These are phyloP conservation scores for Penicillium sp. DNA, from an alignment of 2,329 filamentous ascomycete species.

Conservation along the genomic window DNA sequence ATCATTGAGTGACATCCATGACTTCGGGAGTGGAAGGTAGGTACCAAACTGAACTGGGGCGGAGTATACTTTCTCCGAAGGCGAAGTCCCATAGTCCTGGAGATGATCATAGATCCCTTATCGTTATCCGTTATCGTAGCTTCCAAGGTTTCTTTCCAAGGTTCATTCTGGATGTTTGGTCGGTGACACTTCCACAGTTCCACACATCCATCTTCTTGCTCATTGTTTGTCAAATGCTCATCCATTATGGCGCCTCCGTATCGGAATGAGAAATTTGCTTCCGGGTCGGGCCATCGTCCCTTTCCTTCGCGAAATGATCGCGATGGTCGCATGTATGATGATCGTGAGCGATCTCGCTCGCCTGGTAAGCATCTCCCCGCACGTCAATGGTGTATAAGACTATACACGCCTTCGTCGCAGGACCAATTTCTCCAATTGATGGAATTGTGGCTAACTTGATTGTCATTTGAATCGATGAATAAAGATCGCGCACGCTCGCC, in stretches of 20 bases:
- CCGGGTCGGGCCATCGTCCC: constrained; percentile 25
- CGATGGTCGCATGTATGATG: constrained; percentile 50
- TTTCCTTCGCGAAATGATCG: constrained; percentile 37
- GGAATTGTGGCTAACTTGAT: constrained; percentile 40
- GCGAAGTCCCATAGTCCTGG: no score
- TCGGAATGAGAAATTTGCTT: constrained; percentile 29
- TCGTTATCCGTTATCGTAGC: no score
- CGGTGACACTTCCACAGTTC: no score
- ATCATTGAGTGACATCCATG: no score
- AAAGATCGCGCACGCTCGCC: constrained; percentile 42
- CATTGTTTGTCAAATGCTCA: not conserved
- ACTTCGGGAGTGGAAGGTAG: no score
- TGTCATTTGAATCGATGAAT: constrained; percentile 12
- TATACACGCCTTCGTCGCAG: constrained; percentile 22
- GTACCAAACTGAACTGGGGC: no score
- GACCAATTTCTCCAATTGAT: constrained; percentile 18
- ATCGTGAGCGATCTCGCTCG: constrained; percentile 44
- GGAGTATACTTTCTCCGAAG: no score
- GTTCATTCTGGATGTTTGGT: no score
- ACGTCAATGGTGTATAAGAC: constrained; percentile 37
- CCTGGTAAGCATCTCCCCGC: constrained; percentile 47
- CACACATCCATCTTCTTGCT: not conserved
- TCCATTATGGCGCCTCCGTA: constrained; percentile 23
- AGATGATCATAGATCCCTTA: no score
- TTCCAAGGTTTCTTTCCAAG: no score